Evolutionary conservation across 139 green algal species (phyloP).

Genomic region (Tetratostichococcus sp.): DNA sequence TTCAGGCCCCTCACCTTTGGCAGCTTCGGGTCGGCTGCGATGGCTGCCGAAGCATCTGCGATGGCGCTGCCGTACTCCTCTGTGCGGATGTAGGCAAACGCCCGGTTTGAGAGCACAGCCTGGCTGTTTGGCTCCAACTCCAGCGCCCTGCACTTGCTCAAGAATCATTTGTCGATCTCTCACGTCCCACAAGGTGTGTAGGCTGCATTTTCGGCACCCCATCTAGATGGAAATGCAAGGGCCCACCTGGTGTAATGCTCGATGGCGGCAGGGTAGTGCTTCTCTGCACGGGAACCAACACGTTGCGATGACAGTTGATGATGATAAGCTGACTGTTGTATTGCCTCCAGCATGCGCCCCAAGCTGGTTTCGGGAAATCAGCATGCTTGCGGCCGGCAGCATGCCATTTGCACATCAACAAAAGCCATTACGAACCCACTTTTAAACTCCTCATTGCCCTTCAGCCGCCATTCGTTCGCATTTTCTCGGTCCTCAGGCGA

Average conservation of each 20-base stretch:
- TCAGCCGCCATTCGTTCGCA: slow-evolving; percentile 27
- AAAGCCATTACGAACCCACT: slow-evolving; percentile 8
- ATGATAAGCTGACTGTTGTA: no score
- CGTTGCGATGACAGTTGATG: no score
- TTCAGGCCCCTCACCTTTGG: slow-evolving; percentile 61
- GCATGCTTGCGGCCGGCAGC: background rate
- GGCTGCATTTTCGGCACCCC: no score
- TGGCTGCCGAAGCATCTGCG: slow-evolving; percentile 78
- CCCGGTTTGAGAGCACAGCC: slow-evolving; percentile 83
- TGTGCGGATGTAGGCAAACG: slow-evolving; percentile 81
- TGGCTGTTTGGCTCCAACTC: slow-evolving; percentile 63
- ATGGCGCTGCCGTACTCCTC: slow-evolving; percentile 91
- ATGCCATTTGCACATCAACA: background rate
- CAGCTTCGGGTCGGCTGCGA: slow-evolving; percentile 82
- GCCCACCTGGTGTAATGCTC: slow-evolving; percentile 61
- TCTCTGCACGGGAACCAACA: slow-evolving; percentile 46
- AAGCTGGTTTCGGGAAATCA: no score
- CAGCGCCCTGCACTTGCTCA: slow-evolving; percentile 53
- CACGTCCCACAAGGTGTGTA: no score
- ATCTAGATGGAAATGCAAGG: no score
- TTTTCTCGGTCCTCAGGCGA: background rate
- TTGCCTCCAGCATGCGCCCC: no score
- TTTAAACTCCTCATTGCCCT: slow-evolving; percentile 51
- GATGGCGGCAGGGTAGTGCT: slow-evolving; percentile 78
- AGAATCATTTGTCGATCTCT: background rate